Evolutionary conservation across 2,329 filamentous ascomycete species (phyloP), one percentile per base, ranked within the genome.

Genomic region (Aspergillus fijiensis): DNA sequence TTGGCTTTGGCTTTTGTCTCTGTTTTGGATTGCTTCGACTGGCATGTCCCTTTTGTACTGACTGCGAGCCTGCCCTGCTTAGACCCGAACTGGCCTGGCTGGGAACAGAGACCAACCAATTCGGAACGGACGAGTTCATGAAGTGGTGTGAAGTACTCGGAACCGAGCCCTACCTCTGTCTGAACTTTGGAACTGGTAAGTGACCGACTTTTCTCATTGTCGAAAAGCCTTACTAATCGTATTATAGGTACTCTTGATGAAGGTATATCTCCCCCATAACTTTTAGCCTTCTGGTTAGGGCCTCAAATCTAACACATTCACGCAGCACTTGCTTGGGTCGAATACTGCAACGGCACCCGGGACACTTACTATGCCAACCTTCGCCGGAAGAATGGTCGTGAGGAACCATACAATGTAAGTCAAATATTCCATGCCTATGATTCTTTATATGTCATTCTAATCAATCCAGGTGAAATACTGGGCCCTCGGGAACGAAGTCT

Each of bases 111-210:
- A 85, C 82, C 29, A 95, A 95, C 73, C 81, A 88, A 63, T 93
- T 95, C 69, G 91, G 91, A 59, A 95, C 91, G 0, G 90, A 95
- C 73, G 91, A 95, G 79, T 95, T 95, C 76, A 85, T 95, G 83
- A 83, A 87, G 66, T 94, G 90, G 90, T 91, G 90, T 64, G 82
- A 88, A 65, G 79, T 85, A 10, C 85, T 92, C 7, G 85, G 85
- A 25, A 89, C 90, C 0, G 89, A 93, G 79, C 91, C 91, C 4
- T 95, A 92, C 73, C 81, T 95, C 47, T 88, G 86, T 63, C 79
- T 95, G 59, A 95, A 95, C 79, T 88, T 95, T 74, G 91, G 90
- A 59, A 95, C 91, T 2, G 90, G 89, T 62, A 87, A 66, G 49
- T 54, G 4, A 5, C 47, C 14, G 19, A 9, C 9, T 39, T 14